Percentiles rank a stretch among this genome's conserved stretches.
phyloP scores from a whole-genome alignment of 2,329 filamentous ascomycete genomes.

The Lecanicillium sp. region DNA sequence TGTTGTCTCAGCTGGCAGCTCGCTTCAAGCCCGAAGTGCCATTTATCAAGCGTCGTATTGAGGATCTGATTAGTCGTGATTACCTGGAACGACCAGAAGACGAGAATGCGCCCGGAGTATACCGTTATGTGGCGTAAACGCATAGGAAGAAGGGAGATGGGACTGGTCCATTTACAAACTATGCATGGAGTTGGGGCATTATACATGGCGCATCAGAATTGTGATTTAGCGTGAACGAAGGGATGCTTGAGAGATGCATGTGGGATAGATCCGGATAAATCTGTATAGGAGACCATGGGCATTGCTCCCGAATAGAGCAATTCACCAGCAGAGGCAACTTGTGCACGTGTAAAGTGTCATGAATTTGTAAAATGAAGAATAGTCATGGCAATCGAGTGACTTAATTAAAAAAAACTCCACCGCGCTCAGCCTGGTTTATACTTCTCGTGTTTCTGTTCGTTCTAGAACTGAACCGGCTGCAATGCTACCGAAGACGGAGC shows the following conservation, averaged over 20 bases:
- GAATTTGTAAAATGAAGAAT: no score
- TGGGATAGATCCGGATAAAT: not conserved
- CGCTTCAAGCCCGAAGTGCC: constrained; percentile 71
- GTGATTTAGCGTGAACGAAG: constrained; percentile 1
- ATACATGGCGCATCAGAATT: not conserved
- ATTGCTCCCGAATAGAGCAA: no score
- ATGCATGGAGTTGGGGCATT: not conserved
- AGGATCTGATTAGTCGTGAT: constrained; percentile 69
- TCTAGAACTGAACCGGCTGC: no score
- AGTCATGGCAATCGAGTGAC: no score
- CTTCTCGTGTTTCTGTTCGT: no score
- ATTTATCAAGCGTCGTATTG: constrained; percentile 77
- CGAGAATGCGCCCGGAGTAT: constrained; percentile 56
- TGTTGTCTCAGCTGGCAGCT: constrained; percentile 59
- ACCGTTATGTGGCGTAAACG: constrained; percentile 64
- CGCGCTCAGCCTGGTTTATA: no score
- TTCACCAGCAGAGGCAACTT: no score
- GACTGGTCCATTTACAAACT: no score
- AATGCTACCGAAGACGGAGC: not conserved
- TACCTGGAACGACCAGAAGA: constrained; percentile 69
- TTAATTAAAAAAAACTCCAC: no score
- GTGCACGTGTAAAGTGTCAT: no score
- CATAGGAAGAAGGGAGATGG: no score
- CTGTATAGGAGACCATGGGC: no score
- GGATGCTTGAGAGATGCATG: not conserved